These are phyloP conservation scores for Fusarium globosum DNA, from an alignment of 2,329 filamentous ascomycete genomes.

Conservation along the genomic window DNA sequence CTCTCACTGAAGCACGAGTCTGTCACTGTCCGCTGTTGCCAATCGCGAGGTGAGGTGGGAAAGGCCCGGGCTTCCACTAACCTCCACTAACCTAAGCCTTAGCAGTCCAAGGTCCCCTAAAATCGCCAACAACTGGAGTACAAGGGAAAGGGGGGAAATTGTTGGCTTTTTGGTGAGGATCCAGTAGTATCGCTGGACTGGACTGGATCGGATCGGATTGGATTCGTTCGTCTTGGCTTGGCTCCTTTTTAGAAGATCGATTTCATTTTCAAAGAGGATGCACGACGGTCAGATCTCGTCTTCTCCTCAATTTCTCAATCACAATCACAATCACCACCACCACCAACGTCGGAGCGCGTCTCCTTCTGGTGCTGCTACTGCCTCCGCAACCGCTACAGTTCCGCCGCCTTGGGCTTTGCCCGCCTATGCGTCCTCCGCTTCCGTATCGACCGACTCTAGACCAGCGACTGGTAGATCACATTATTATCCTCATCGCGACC, in stretches of 20 bases:
- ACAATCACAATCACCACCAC: constrained; percentile 3
- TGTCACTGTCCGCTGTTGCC: background rate
- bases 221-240: background rate
- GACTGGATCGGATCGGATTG: background rate
- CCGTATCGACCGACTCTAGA: constrained; percentile 36
- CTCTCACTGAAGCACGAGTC: constrained; percentile 17
- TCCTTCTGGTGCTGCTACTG: constrained; percentile 7
- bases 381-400: constrained; percentile 37
- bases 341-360: constrained; percentile 34
- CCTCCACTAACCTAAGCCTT: constrained; percentile 22
- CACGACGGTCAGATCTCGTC: constrained; percentile 40
- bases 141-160: constrained; percentile 45
- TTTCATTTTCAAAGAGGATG: constrained; percentile 42
- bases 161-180: constrained; percentile 37
- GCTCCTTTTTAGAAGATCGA: background rate
- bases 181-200: constrained; percentile 37
- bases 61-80: constrained; percentile 36
- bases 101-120: constrained; percentile 35
- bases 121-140: constrained; percentile 15
- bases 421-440: constrained; percentile 26
- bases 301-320: constrained; percentile 22
- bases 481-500: constrained; percentile 31
- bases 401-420: constrained; percentile 38
- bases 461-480: constrained; percentile 12
- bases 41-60: constrained; percentile 28